These are phyloP conservation scores for Kwoniella sp. DNA, from an alignment of 768 basidiomycete species.

Conservation along the genomic window DNA sequence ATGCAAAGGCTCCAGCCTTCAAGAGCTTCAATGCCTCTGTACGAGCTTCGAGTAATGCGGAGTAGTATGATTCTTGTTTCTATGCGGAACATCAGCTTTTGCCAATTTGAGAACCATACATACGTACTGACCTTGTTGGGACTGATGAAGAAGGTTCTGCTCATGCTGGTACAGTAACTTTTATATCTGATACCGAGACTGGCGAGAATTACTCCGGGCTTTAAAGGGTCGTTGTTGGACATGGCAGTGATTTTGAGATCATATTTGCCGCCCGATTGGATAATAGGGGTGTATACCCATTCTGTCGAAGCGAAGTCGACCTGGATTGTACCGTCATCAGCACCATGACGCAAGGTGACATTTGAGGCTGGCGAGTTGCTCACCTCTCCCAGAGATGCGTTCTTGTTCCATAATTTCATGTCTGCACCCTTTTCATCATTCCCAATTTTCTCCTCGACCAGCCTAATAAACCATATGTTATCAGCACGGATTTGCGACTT, in stretches of 20 bases:
- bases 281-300: conserved; percentile 92
- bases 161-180: conserved; percentile 88
- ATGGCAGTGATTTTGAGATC: conserved; percentile 85
- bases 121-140: conserved; percentile 69
- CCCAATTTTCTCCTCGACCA: conserved; percentile 85
- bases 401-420: conserved; percentile 81
- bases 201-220: conserved; percentile 82
- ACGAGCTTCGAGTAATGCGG: conserved; percentile 75
- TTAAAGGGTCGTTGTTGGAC: conserved; percentile 76
- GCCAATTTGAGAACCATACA: not conserved
- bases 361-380: conserved; percentile 48
- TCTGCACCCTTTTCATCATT: conserved; percentile 87
- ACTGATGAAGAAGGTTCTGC: conserved; percentile 91
- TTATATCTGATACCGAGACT: conserved; percentile 88
- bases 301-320: conserved; percentile 88
- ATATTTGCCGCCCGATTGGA: conserved; percentile 90
- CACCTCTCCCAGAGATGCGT: conserved; percentile 72
- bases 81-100: conserved; percentile 54
- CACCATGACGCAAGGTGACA: no score
- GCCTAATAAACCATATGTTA: conserved; percentile 48
- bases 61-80: conserved; percentile 91
- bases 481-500: not conserved
- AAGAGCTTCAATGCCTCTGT: conserved; percentile 71
- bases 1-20: conserved; percentile 73
- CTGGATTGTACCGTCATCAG: conserved; percentile 58